Evolutionary conservation across 306 rosid species (phyloP).

Genomic region (Cicer bijugum): DNA sequence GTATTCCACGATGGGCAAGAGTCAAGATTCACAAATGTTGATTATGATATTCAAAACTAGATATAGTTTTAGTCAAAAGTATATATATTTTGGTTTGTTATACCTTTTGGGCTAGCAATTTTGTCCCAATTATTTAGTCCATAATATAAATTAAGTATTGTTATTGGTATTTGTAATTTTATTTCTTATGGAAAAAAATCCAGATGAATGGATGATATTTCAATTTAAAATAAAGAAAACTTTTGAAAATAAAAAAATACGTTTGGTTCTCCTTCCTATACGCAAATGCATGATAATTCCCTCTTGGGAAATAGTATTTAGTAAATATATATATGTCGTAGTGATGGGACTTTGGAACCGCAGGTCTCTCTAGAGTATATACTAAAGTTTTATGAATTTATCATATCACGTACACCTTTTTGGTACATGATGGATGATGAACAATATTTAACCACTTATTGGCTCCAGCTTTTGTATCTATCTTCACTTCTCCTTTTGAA

Average conservation of each 20-base stretch:
- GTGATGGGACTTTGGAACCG: conserved; percentile 51
- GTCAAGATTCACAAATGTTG: conserved; percentile 10
- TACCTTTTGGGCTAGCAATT: conserved; percentile 2
- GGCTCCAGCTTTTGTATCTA: conserved; percentile 43
- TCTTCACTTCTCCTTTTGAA: conserved; percentile 39
- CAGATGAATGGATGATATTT: too few species aligned
- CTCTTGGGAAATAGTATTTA: not conserved
- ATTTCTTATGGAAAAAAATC: too few species aligned
- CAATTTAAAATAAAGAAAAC: too few species aligned
- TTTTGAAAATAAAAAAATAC: too few species aligned
- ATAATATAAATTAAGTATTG: not conserved
- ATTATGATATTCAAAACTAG: not conserved
- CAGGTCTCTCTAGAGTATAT: not conserved
- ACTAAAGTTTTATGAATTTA: not conserved
- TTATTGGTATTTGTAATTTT: not conserved
- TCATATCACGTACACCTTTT: conserved; percentile 28
- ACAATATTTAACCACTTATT: conserved; percentile 32
- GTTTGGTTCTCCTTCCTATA: not conserved
- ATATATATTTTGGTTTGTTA: not conserved
- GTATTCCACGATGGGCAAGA: conserved; percentile 6
- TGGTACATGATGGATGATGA: conserved; percentile 30
- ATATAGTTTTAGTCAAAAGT: not conserved
- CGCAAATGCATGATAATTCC: not conserved
- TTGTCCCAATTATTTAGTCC: conserved; percentile 11
- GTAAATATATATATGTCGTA: not conserved